Evolutionary conservation across 306 rosid species (phyloP).

Genomic region (Gillenia trifoliata): DNA sequence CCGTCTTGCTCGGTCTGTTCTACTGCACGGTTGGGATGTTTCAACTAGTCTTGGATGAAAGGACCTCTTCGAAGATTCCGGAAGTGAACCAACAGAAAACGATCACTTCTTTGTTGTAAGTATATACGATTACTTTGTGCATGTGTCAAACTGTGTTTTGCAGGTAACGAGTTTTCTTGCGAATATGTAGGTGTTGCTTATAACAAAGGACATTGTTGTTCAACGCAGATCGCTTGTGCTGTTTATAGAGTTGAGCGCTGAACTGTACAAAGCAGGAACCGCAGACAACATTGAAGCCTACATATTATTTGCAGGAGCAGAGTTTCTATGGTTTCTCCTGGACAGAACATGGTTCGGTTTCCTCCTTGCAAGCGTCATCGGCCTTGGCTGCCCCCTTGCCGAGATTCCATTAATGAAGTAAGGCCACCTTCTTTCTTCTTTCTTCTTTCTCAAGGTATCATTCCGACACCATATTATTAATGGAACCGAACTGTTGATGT

Average conservation of each 20-base stretch:
- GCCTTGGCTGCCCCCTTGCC: constrained; percentile 47
- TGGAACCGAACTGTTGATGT: neutral
- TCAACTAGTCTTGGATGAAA: constrained; percentile 62
- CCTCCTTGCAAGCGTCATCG: constrained; percentile 60
- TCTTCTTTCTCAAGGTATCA: neutral
- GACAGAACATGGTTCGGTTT: constrained; percentile 72
- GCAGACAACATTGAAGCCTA: constrained; percentile 65
- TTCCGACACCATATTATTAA: neutral
- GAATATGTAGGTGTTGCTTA: neutral
- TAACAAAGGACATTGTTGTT: constrained; percentile 1
- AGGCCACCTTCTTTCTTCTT: neutral
- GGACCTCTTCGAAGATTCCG: constrained; percentile 25
- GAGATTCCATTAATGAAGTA: constrained; percentile 54
- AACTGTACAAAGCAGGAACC: constrained; percentile 73
- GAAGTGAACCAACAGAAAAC: constrained; percentile 39
- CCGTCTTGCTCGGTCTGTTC: constrained; percentile 68
- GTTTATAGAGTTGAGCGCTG: constrained; percentile 78
- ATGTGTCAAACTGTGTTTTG: no score
- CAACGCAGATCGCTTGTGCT: constrained; percentile 51
- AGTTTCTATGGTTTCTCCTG: constrained; percentile 63
- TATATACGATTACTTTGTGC: neutral
- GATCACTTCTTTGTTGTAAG: constrained; percentile 50
- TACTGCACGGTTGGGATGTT: constrained; percentile 69
- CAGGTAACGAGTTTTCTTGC: no score
- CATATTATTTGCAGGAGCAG: constrained; percentile 69